Percentiles rank a stretch among this genome's conserved stretches.
Evolutionary conservation across 352 stramenopile species (phyloP).

Genomic region (Phytophthora macrochlamydospora): DNA sequence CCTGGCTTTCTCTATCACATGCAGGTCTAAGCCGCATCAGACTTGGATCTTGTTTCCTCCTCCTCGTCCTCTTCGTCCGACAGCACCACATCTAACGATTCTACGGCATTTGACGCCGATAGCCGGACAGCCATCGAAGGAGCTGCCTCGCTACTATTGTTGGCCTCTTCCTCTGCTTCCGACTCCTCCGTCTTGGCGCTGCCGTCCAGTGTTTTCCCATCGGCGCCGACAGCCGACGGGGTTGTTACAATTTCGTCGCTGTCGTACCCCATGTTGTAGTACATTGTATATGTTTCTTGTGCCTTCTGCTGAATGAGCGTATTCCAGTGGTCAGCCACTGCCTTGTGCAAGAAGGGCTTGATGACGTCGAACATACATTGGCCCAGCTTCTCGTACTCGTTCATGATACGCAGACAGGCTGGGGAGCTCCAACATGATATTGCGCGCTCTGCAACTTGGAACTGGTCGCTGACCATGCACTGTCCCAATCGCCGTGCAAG

Average conservation of each 20-base stretch:
- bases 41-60: slow-evolving; percentile 24
- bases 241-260: slow-evolving; percentile 58
- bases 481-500: slow-evolving; percentile 69
- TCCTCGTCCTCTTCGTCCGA: slow-evolving; percentile 51
- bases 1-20: slow-evolving; percentile 43
- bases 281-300: slow-evolving; percentile 86
- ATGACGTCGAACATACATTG: slow-evolving; percentile 87
- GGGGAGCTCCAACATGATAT: slow-evolving; percentile 86
- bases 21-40: slow-evolving; percentile 38
- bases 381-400: slow-evolving; percentile 88
- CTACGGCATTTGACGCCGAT: slow-evolving; percentile 41
- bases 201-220: slow-evolving; percentile 53
- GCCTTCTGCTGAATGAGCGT: slow-evolving; percentile 85
- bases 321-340: slow-evolving; percentile 78
- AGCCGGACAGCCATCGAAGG: slow-evolving; percentile 35
- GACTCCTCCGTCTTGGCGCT: slow-evolving; percentile 64
- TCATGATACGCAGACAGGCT: slow-evolving; percentile 87
- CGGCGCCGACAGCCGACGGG: slow-evolving; percentile 25
- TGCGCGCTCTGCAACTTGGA: slow-evolving; percentile 84
- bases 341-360: slow-evolving; percentile 67
- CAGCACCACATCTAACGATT: slow-evolving; percentile 51
- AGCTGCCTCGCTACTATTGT: slow-evolving; percentile 35
- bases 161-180: slow-evolving; percentile 50
- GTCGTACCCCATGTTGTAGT: slow-evolving; percentile 92
- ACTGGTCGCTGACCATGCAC: slow-evolving; percentile 85